Percentiles rank a stretch among this genome's conserved stretches.
Evolutionary conservation across 331 rosid species (phyloP).

Genomic region (Quercus phellos): DNA sequence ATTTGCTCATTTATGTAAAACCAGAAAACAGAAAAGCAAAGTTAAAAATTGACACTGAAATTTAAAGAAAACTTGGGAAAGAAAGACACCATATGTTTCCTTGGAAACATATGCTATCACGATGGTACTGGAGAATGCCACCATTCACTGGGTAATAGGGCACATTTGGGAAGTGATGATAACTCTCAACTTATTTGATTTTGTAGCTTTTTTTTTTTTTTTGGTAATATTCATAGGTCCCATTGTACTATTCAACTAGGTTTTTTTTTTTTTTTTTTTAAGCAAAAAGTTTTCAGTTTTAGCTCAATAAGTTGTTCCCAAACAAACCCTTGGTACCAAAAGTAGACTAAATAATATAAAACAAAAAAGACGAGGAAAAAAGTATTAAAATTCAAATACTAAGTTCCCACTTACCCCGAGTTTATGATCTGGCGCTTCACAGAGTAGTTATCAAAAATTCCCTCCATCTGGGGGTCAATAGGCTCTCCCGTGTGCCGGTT

Average conservation of each 20-base stretch:
- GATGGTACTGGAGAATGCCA: background rate
- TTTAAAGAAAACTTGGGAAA: background rate
- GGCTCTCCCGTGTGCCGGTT: conserved; percentile 88
- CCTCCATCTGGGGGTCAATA: conserved; percentile 89
- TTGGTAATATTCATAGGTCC: too few relatives aligned
- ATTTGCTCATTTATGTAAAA: background rate
- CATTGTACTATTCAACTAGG: too few relatives aligned
- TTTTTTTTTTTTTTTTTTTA: too few relatives aligned
- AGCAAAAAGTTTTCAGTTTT: too few relatives aligned
- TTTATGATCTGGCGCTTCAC: conserved; percentile 93
- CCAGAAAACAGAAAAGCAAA: background rate
- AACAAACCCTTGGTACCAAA: too few relatives aligned
- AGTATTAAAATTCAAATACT: background rate
- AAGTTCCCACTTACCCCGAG: conserved; percentile 61
- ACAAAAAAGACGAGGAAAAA: background rate
- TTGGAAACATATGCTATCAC: background rate
- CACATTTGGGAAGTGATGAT: background rate
- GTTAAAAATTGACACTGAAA: background rate
- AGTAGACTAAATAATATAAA: background rate
- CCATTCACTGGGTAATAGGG: background rate
- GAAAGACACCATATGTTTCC: background rate
- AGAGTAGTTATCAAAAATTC: conserved; percentile 87
- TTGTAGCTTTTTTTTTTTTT: too few relatives aligned
- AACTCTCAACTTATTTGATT: too few relatives aligned
- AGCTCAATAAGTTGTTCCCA: rapidly evolving